These are phyloP conservation scores for Alloteropsis semialata DNA, from an alignment of 176 grass and related monocot genomes.

Conservation along the genomic window DNA sequence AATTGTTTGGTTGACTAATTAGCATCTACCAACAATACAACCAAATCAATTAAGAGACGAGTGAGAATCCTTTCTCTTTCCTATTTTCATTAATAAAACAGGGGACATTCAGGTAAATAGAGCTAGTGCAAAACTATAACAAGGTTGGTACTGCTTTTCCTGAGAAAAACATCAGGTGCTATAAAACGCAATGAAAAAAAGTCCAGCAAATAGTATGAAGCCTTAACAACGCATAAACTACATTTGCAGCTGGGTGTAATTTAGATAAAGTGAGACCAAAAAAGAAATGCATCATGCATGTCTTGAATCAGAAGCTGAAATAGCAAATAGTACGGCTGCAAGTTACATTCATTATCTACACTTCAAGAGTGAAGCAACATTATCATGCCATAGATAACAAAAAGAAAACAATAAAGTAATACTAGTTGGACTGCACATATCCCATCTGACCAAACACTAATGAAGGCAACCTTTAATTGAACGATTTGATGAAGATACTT, in stretches of 20 bases:
- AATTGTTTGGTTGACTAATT: not conserved
- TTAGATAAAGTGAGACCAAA: not conserved
- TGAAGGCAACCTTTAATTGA: not conserved
- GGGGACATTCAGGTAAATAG: not conserved
- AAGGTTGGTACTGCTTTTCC: not conserved
- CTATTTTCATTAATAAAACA: not conserved
- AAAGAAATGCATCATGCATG: not conserved
- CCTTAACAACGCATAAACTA: not conserved
- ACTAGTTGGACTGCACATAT: not conserved
- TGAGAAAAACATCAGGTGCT: no score
- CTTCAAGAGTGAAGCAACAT: not conserved
- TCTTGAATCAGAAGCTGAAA: not conserved
- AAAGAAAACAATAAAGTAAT: not conserved
- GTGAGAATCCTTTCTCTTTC: not conserved
- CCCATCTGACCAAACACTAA: not conserved
- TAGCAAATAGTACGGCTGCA: not conserved
- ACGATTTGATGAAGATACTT: not conserved
- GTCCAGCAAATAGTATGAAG: not conserved
- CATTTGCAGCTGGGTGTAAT: not conserved
- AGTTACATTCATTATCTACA: not conserved
- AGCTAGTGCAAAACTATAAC: not conserved
- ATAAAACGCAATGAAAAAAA: no score
- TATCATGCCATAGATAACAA: not conserved
- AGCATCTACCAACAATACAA: not conserved
- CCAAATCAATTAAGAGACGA: not conserved